phyloP scores from a whole-genome alignment of 345 rosid genomes.

The Lumnitzera littorea region DNA sequence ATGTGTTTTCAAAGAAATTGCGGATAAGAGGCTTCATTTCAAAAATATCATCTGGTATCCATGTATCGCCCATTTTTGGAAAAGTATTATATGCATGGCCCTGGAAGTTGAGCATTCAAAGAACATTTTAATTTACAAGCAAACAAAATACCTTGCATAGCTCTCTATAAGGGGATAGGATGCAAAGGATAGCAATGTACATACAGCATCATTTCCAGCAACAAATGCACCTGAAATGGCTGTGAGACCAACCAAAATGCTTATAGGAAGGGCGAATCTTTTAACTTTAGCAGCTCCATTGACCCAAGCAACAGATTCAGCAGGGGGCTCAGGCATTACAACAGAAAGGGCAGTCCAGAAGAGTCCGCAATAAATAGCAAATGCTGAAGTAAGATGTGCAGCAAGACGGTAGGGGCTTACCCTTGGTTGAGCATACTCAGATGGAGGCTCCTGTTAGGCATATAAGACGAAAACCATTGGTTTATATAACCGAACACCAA shows the following conservation, averaged over 20 bases:
- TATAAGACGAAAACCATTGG: constrained; percentile 11
- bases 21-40: constrained; percentile 75
- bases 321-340: constrained; percentile 93
- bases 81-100: constrained; percentile 88
- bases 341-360: constrained; percentile 94
- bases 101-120: constrained; percentile 22
- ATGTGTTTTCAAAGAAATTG: constrained; percentile 89
- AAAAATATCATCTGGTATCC: constrained; percentile 80
- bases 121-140: neutral
- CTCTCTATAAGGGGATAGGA: neutral
- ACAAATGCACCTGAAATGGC: constrained; percentile 95
- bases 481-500: neutral
- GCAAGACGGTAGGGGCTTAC: constrained; percentile 95
- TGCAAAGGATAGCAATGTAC: constrained; percentile 7
- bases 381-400: constrained; percentile 93
- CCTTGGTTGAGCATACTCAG: constrained; percentile 81
- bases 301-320: constrained; percentile 79
- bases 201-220: constrained; percentile 95
- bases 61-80: constrained; percentile 87
- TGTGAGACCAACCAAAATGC: constrained; percentile 77
- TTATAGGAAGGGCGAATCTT: constrained; percentile 70
- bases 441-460: constrained; percentile 62
- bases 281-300: constrained; percentile 79
- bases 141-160: constrained; percentile 1
- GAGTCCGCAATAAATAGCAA: constrained; percentile 78